A percentile compares a stretch with the other conserved stretches of the same genome.
phyloP scores from a whole-genome alignment of 179 eudicot species.

The Vitellaria paradoxa region DNA sequence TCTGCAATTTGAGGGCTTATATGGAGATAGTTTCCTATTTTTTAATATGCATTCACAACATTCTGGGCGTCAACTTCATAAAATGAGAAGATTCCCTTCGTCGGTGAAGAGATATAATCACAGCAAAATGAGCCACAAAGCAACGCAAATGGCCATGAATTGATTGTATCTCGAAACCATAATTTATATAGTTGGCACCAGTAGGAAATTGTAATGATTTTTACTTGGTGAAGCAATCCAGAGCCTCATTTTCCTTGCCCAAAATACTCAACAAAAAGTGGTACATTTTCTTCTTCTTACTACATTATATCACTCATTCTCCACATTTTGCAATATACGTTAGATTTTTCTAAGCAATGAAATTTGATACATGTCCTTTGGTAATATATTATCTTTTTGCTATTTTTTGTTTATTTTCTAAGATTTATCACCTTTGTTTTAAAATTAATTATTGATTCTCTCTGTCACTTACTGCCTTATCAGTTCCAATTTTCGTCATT shows the following conservation, averaged over 20 bases:
- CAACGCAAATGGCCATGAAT: background rate
- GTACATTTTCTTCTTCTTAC: background rate
- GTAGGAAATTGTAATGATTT: background rate
- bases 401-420: background rate
- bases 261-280: background rate
- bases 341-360: background rate
- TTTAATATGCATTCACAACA: background rate
- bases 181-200: background rate
- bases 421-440: background rate
- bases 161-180: background rate
- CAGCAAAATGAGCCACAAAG: background rate
- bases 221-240: background rate
- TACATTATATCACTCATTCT: background rate
- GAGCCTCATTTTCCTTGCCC: background rate
- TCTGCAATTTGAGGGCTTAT: too few species aligned
- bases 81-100: background rate
- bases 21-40: background rate
- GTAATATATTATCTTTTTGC: too few species aligned
- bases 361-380: background rate
- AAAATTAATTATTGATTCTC: background rate
- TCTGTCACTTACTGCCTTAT: background rate
- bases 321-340: background rate
- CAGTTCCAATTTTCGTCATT: background rate
- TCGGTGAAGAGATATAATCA: background rate
- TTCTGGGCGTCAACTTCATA: background rate